Conservation (phyloP, 176 grass and related monocot species). For the sorghum (Sorghum bicolor) region DNA sequence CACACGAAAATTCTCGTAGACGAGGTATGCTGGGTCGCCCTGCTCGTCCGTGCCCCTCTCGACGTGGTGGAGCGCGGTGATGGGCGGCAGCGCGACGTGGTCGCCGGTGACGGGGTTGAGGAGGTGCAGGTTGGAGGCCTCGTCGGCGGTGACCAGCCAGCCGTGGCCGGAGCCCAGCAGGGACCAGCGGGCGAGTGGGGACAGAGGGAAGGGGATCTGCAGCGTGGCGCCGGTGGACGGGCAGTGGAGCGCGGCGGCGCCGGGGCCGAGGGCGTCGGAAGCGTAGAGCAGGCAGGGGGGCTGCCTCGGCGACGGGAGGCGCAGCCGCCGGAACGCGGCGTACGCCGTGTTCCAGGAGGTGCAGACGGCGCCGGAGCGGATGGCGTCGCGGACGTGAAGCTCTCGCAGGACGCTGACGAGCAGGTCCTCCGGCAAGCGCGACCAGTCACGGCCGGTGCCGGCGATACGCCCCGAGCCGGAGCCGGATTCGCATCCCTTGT, state of each 20-base stretch:
- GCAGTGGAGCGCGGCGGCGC: conserved; percentile 7
- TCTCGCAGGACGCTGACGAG: neutral
- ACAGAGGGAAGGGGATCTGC: neutral
- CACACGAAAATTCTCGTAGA: neutral
- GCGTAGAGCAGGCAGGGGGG: conserved; percentile 6
- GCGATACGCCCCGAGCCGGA: neutral
- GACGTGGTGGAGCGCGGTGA: neutral
- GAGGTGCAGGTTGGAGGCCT: conserved; percentile 7
- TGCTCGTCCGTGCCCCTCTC: neutral
- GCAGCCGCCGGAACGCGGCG: neutral
- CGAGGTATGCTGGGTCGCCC: neutral
- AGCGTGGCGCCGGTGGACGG: neutral
- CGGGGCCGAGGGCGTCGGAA: neutral
- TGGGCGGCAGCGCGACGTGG: neutral
- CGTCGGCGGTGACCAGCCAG: conserved; percentile 21
- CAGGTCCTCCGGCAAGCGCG: conserved; percentile 2
- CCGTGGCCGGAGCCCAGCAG: conserved; percentile 9
- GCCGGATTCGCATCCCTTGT: too few species aligned
- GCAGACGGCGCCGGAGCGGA: neutral
- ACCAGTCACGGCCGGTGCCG: neutral
- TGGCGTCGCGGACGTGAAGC: neutral
- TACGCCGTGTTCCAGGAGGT: neutral
- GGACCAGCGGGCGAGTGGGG: neutral
- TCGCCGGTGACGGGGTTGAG: conserved; percentile 32
- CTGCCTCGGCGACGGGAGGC: neutral